Evolutionary conservation across 306 rosid genomes (phyloP).

Genomic region (Cicer cuneatum): DNA sequence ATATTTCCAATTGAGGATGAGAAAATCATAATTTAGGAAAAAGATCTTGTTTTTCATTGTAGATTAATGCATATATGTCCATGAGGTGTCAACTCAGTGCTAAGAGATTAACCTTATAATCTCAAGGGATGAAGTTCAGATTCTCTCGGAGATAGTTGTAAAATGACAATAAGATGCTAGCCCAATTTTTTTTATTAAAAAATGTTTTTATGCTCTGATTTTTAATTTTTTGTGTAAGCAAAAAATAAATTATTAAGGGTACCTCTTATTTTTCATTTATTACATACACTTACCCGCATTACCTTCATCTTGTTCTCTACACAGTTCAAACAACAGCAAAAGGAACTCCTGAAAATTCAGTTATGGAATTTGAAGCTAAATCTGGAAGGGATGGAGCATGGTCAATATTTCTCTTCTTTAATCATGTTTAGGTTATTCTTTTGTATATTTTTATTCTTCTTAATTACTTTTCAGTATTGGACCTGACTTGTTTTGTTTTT

Average conservation of each 20-base stretch:
- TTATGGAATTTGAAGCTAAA: slow-evolving; percentile 93
- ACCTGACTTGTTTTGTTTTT: slow-evolving; percentile 42
- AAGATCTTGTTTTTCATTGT: slow-evolving; percentile 30
- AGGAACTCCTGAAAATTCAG: slow-evolving; percentile 68
- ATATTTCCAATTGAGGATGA: slow-evolving; percentile 2
- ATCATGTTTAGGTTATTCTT: slow-evolving; percentile 43
- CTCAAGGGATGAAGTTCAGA: too few relatives aligned
- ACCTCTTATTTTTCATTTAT: slow-evolving; percentile 22
- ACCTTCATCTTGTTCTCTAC: slow-evolving; percentile 46
- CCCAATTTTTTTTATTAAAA: too few relatives aligned
- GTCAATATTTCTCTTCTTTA: slow-evolving; percentile 59
- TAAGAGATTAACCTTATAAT: too few relatives aligned
- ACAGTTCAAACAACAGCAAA: slow-evolving; percentile 67
- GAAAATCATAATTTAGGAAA: not conserved
- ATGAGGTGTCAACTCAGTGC: too few relatives aligned
- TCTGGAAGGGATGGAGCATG: slow-evolving; percentile 99
- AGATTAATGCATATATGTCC: slow-evolving; percentile 9
- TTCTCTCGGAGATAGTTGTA: too few relatives aligned
- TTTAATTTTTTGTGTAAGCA: not conserved
- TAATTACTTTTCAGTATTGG: slow-evolving; percentile 26
- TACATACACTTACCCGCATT: slow-evolving; percentile 25
- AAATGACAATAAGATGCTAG: too few relatives aligned
- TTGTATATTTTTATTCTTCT: slow-evolving; percentile 18
- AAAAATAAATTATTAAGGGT: too few relatives aligned
- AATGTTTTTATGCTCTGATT: slow-evolving; percentile 20